phyloP scores from a whole-genome alignment of 2,329 filamentous ascomycete genomes.

The Fusarium fujikuroi region DNA sequence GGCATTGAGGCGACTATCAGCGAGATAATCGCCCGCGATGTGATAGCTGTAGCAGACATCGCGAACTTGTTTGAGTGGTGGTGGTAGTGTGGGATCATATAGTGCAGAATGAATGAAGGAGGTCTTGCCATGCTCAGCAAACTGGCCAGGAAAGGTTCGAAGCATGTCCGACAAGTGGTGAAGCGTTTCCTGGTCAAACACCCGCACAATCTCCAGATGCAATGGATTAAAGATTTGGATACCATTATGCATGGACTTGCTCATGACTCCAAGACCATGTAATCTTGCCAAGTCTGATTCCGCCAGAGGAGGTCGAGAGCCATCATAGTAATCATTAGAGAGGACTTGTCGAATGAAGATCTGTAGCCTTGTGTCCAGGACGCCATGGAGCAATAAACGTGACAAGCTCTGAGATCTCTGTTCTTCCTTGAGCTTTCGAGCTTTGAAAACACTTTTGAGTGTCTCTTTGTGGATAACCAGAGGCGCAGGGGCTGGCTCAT shows the following conservation, averaged over 20 bases:
- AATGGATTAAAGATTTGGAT: background rate
- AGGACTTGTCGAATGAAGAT: conserved; percentile 1
- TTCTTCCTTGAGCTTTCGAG: fast-evolving
- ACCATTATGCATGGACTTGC: fast-evolving
- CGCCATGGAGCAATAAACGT: background rate
- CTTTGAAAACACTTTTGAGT: fast-evolving
- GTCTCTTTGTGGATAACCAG: fast-evolving
- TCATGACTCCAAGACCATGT: fast-evolving
- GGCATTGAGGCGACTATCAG: background rate
- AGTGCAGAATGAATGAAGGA: background rate
- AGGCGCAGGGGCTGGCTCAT: conserved; percentile 2
- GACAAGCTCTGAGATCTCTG: fast-evolving
- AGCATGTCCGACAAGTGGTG: background rate
- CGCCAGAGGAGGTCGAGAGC: background rate
- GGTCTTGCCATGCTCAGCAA: background rate
- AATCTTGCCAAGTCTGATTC: background rate
- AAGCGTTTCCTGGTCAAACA: background rate
- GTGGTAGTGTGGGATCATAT: fast-evolving
- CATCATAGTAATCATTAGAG: background rate
- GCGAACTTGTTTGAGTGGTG: background rate
- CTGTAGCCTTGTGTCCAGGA: background rate
- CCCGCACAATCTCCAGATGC: background rate
- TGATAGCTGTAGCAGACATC: background rate
- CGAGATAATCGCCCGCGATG: background rate
- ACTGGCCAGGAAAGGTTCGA: background rate